These are phyloP conservation scores for Pontederia crassipes DNA, from an alignment of 176 grass and related monocot species.

Conservation along the genomic window DNA sequence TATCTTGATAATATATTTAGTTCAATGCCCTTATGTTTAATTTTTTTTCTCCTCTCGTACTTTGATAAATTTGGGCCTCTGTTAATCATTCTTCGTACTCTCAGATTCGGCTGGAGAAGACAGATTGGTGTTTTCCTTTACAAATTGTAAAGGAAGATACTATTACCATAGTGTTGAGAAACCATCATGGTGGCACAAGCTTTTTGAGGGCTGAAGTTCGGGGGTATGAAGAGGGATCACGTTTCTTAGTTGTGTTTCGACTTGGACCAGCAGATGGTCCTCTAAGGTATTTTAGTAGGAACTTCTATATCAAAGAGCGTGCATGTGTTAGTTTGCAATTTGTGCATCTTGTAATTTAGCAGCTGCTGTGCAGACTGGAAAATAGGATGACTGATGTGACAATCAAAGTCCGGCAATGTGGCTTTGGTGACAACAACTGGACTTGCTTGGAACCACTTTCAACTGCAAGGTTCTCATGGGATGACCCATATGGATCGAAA, in stretches of 20 bases:
- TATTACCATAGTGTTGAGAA: conserved; percentile 77
- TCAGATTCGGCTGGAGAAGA: conserved; percentile 70
- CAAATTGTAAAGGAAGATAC: conserved; percentile 90
- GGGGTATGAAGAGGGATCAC: conserved; percentile 90
- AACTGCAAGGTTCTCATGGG: conserved; percentile 75
- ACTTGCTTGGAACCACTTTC: conserved; percentile 67
- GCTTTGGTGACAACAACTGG: conserved; percentile 50
- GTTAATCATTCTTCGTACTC: conserved; percentile 14
- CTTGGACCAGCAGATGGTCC: conserved; percentile 60
- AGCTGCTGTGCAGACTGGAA: conserved; percentile 60
- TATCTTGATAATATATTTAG: no score
- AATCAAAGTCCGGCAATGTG: conserved; percentile 49
- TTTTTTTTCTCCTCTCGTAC: neutral
- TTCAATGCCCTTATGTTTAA: no score
- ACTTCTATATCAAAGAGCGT: neutral
- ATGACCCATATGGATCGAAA: conserved; percentile 68
- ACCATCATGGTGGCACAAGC: conserved; percentile 52
- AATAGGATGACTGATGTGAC: conserved; percentile 39
- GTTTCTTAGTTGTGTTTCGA: conserved; percentile 81
- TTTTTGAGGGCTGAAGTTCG: conserved; percentile 86
- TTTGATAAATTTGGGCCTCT: neutral
- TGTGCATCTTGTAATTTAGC: conserved; percentile 1
- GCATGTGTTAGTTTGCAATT: conserved; percentile 4
- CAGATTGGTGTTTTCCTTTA: conserved; percentile 73
- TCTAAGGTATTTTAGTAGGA: conserved; percentile 53